Percentiles rank a stretch among this genome's conserved stretches.
Evolutionary conservation across 2,329 filamentous ascomycete species (phyloP).

Genomic region (Beauveria varroae): DNA sequence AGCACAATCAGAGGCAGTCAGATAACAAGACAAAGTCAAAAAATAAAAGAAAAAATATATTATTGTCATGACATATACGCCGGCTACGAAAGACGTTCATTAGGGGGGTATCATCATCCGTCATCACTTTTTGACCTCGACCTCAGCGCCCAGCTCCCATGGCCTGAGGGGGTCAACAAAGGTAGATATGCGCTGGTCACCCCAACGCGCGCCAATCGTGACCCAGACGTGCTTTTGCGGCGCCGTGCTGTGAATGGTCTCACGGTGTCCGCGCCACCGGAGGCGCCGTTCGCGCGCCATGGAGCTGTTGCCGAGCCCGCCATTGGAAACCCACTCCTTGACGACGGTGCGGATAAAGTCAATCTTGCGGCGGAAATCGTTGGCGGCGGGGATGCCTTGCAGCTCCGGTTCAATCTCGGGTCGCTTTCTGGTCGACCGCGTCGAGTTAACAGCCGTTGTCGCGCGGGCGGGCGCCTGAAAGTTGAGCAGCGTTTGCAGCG

Average conservation of each 20-base stretch:
- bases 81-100: constrained; percentile 6
- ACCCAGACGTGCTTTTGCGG: constrained; percentile 62
- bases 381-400: constrained; percentile 60
- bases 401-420: constrained; percentile 54
- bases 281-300: constrained; percentile 48
- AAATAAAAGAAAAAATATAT: constrained; percentile 15
- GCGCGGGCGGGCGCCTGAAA: constrained; percentile 39
- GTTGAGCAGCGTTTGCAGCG: constrained; percentile 66
- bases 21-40: not conserved
- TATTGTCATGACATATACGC: constrained; percentile 8
- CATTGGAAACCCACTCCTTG: constrained; percentile 62
- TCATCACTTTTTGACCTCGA: constrained; percentile 31
- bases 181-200: constrained; percentile 48
- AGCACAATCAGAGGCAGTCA: too few species aligned
- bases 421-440: constrained; percentile 41
- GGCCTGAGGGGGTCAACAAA: constrained; percentile 49
- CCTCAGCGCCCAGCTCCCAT: constrained; percentile 45
- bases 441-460: constrained; percentile 21
- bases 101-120: constrained; percentile 1
- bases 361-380: constrained; percentile 67
- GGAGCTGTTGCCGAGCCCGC: constrained; percentile 60
- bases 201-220: constrained; percentile 56
- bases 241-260: constrained; percentile 41
- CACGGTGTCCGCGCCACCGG: constrained; percentile 51
- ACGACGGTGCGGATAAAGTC: constrained; percentile 63